phyloP scores from a whole-genome alignment of 331 rosid genomes.

The Saraca asoca region DNA sequence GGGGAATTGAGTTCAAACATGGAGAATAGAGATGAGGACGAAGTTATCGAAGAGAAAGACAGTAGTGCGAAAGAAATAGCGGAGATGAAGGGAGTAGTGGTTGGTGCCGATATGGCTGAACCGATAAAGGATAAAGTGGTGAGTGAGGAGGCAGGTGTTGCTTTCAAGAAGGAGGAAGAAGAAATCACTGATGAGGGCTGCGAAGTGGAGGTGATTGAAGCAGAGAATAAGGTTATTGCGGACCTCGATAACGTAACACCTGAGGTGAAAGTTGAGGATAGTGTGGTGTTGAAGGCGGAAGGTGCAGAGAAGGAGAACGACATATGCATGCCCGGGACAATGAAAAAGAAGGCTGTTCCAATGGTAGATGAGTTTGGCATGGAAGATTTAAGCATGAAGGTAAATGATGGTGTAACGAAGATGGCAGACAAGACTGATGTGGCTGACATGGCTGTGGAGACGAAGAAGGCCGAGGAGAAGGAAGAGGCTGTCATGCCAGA shows the following conservation, averaged over 20 bases:
- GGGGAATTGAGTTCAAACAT: background rate
- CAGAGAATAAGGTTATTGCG: background rate
- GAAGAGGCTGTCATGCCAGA: slow-evolving; percentile 10
- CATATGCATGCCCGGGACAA: background rate
- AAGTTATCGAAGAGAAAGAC: background rate
- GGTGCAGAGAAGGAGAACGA: background rate
- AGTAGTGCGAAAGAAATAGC: slow-evolving; percentile 4
- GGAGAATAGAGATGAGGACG: slow-evolving; percentile 19
- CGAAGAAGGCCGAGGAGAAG: slow-evolving; percentile 23
- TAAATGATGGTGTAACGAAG: background rate
- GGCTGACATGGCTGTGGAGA: slow-evolving; percentile 16
- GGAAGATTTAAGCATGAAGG: slow-evolving; percentile 7
- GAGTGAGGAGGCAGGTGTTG: slow-evolving; percentile 1
- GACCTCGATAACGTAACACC: background rate
- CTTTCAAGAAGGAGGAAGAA: background rate
- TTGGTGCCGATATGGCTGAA: background rate
- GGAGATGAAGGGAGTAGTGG: slow-evolving; percentile 8
- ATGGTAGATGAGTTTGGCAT: background rate
- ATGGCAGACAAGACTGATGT: background rate
- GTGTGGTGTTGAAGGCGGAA: background rate
- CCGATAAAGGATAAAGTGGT: slow-evolving; percentile 15
- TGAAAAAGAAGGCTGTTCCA: background rate
- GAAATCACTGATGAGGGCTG: background rate
- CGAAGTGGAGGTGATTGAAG: slow-evolving; percentile 26
- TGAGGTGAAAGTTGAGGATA: slow-evolving; percentile 7